Percentiles rank a stretch among this genome's conserved stretches.
Conservation (phyloP, 2,329 filamentous ascomycete genomes). For the Drechslerella coelobrocha region DNA sequence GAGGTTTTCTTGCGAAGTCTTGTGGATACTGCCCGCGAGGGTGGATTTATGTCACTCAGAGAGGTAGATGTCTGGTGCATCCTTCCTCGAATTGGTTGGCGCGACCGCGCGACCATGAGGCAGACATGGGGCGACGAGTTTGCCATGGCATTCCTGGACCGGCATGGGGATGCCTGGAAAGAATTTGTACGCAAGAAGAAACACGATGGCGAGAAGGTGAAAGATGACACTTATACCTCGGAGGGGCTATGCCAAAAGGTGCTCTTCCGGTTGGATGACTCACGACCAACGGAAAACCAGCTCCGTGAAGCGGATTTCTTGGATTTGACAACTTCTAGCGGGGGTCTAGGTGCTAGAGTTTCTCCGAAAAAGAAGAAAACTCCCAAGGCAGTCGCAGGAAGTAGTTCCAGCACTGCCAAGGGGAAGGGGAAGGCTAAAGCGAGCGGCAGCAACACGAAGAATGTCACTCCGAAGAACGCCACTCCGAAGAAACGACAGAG, state of each 20-base stretch:
- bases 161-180: conserved; percentile 28
- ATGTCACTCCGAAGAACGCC: conserved; percentile 6
- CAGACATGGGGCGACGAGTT: conserved; percentile 45
- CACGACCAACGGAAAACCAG: conserved; percentile 41
- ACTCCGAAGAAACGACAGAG: conserved; percentile 17
- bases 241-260: conserved; percentile 34
- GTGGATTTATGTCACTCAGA: conserved; percentile 31
- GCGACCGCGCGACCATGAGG: conserved; percentile 35
- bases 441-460: neutral
- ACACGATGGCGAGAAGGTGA: conserved; percentile 26
- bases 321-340: conserved; percentile 6
- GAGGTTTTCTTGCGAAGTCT: conserved; percentile 31
- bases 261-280: conserved; percentile 41
- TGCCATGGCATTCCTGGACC: conserved; percentile 38
- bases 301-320: conserved; percentile 41
- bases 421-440: conserved; percentile 23
- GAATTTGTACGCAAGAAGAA: conserved; percentile 40
- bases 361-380: conserved; percentile 17
- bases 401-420: conserved; percentile 4
- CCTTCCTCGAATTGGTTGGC: conserved; percentile 41
- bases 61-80: conserved; percentile 47
- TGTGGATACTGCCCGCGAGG: conserved; percentile 20
- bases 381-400: neutral
- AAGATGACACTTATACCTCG: conserved; percentile 11
- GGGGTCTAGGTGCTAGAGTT: no score